phyloP scores from a whole-genome alignment of 2,329 filamentous ascomycete species.

The Thielaviopsis cerberus region DNA sequence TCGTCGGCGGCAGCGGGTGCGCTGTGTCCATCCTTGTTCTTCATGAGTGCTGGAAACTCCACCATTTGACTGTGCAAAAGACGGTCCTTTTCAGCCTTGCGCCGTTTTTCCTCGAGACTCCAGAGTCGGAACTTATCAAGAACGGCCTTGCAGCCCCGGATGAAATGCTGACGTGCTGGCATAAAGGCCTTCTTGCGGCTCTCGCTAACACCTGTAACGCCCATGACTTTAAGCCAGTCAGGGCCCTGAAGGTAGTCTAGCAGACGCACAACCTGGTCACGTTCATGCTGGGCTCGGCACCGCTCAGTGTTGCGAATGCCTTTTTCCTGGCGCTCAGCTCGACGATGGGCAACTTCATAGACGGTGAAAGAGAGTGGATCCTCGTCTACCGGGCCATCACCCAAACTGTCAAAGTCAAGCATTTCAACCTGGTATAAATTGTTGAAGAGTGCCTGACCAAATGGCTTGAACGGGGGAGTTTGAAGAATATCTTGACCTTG shows the following conservation, averaged over 20 bases:
- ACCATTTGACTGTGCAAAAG: conserved; percentile 18
- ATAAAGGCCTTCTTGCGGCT: conserved; percentile 74
- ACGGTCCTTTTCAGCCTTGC: conserved; percentile 59
- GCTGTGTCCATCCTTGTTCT: conserved; percentile 14
- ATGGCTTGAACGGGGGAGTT: conserved; percentile 11
- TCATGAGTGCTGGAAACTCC: conserved; percentile 5
- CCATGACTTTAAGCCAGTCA: conserved; percentile 86
- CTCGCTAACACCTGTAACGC: conserved; percentile 70
- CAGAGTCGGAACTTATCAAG: conserved; percentile 75
- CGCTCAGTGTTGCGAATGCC: conserved; percentile 46
- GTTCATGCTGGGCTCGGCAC: conserved; percentile 47
- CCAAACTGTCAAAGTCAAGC: conserved; percentile 36
- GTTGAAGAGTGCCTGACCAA: conserved; percentile 35
- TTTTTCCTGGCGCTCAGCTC: conserved; percentile 40
- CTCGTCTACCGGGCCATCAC: conserved; percentile 25
- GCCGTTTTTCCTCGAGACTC: conserved; percentile 75
- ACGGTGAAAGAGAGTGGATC: conserved; percentile 39
- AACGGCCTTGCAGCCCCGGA: conserved; percentile 62
- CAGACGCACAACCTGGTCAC: conserved; percentile 43
- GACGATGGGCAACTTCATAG: conserved; percentile 36
- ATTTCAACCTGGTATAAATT: conserved; percentile 37
- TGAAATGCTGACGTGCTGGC: conserved; percentile 67
- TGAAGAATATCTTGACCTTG: not conserved
- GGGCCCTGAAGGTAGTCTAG: conserved; percentile 73
- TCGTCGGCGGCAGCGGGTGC: conserved; percentile 15